phyloP scores from a whole-genome alignment of 345 rosid genomes.

The Hevea brasiliensis region DNA sequence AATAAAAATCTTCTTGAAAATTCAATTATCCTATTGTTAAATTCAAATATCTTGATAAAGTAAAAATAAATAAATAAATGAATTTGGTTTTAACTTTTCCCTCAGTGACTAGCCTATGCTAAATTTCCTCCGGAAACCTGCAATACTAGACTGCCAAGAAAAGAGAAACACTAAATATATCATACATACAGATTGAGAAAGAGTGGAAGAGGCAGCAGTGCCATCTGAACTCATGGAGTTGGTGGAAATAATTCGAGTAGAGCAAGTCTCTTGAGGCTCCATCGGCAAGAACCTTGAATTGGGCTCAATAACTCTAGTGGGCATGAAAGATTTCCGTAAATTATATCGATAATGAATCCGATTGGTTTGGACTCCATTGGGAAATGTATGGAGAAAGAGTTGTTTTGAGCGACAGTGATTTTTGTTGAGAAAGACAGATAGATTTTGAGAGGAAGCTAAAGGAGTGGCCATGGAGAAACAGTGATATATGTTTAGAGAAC shows the following conservation, averaged over 20 bases:
- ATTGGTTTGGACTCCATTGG: constrained; percentile 14
- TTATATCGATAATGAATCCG: not conserved
- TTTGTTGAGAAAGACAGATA: constrained; percentile 29
- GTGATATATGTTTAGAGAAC: no score
- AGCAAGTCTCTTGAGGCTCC: constrained; percentile 31
- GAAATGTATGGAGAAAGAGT: constrained; percentile 19
- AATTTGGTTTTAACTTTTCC: no score
- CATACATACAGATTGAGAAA: constrained; percentile 45
- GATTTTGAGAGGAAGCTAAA: constrained; percentile 31
- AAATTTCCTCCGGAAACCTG: no score
- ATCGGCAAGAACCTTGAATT: constrained; percentile 45
- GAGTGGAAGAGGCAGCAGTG: constrained; percentile 38
- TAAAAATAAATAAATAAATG: no score
- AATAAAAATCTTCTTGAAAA: no score
- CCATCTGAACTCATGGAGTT: constrained; percentile 49
- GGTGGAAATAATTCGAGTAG: constrained; percentile 28
- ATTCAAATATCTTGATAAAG: no score
- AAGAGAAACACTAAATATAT: not conserved
- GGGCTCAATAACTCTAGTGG: constrained; percentile 15
- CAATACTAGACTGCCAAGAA: not conserved
- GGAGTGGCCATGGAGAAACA: constrained; percentile 45
- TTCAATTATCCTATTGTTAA: no score
- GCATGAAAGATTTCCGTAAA: constrained; percentile 8
- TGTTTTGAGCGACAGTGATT: constrained; percentile 20
- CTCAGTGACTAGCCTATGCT: no score